phyloP scores from a whole-genome alignment of 1,284 basidiomycete genomes.

The Sparassis latifolia region DNA sequence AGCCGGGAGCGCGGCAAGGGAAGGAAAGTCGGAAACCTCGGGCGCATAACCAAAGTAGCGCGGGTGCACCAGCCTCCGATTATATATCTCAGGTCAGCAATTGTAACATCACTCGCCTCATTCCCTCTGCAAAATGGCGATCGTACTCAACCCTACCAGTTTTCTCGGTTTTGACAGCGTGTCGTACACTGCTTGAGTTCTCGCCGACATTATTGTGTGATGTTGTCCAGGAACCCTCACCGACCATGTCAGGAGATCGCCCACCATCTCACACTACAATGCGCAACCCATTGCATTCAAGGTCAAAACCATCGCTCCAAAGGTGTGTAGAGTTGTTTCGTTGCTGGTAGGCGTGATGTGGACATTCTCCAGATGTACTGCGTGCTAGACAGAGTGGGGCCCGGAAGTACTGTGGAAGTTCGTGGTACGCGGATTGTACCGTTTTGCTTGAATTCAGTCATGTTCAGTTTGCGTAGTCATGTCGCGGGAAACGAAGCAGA shows the following conservation, averaged over 20 bases:
- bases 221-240: constrained; percentile 79
- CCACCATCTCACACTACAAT: constrained; percentile 88
- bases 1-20: too few relatives aligned
- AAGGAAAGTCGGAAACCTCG: too few relatives aligned
- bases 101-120: constrained; percentile 9
- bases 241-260: constrained; percentile 80
- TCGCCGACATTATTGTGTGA: constrained; percentile 1
- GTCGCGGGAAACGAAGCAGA: constrained; percentile 94
- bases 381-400: constrained; percentile 92
- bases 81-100: neutral
- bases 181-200: constrained; percentile 19
- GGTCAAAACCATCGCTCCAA: constrained; percentile 99
- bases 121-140: constrained; percentile 49
- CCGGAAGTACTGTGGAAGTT: constrained; percentile 91
- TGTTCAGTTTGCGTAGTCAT: constrained; percentile 58
- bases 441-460: neutral
- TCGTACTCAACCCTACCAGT: constrained; percentile 60
- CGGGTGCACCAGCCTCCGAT: too few relatives aligned
- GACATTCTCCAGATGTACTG: constrained; percentile 66
- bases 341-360: too few relatives aligned
- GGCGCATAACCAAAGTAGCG: too few relatives aligned
- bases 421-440: constrained; percentile 57
- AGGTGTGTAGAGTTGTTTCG: constrained; percentile 41
- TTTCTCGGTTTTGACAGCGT: constrained; percentile 69
- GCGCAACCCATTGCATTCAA: constrained; percentile 90